Evolutionary conservation across 768 basidiomycete species (phyloP).

Genomic region (Mycena amicta): DNA sequence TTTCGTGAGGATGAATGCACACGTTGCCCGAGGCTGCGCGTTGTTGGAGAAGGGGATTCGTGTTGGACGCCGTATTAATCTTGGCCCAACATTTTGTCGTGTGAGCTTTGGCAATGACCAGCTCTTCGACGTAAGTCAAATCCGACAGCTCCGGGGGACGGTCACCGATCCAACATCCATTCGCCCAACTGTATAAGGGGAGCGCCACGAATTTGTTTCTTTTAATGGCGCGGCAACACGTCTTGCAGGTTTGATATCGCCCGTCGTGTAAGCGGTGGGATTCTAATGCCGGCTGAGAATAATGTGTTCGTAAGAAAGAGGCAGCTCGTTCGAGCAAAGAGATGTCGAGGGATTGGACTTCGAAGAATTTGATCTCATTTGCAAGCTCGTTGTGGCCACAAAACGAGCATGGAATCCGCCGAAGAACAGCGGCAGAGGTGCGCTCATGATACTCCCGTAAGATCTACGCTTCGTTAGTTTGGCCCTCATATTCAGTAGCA

Average conservation of each 20-base stretch:
- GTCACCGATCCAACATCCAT: slow-evolving; percentile 25
- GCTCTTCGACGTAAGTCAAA: slow-evolving; percentile 17
- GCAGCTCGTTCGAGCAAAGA: not conserved
- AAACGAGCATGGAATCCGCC: slow-evolving; percentile 6
- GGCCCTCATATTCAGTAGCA: too few species aligned
- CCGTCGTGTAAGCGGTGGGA: slow-evolving; percentile 11
- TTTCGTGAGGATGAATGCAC: slow-evolving; percentile 19
- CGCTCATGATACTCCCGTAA: slow-evolving; percentile 8
- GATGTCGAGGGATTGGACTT: slow-evolving; percentile 1
- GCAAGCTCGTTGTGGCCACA: slow-evolving; percentile 11
- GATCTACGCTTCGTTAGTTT: too few species aligned
- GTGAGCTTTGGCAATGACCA: slow-evolving; percentile 14
- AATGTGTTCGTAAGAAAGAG: not conserved
- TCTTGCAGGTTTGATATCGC: slow-evolving; percentile 1
- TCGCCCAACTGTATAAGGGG: slow-evolving; percentile 22
- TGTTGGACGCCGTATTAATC: not conserved
- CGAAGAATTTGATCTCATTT: not conserved
- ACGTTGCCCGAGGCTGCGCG: slow-evolving; percentile 17
- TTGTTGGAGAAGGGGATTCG: not conserved
- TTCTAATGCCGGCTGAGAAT: slow-evolving; percentile 8
- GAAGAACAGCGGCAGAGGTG: not conserved
- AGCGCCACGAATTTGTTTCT: slow-evolving; percentile 8
- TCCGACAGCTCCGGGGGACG: slow-evolving; percentile 9
- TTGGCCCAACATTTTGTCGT: slow-evolving; percentile 16
- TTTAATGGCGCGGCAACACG: slow-evolving; percentile 9